Base-by-base conservation (phyloP, 345 rosid genomes). In the Arabis hirsuta region DNA sequence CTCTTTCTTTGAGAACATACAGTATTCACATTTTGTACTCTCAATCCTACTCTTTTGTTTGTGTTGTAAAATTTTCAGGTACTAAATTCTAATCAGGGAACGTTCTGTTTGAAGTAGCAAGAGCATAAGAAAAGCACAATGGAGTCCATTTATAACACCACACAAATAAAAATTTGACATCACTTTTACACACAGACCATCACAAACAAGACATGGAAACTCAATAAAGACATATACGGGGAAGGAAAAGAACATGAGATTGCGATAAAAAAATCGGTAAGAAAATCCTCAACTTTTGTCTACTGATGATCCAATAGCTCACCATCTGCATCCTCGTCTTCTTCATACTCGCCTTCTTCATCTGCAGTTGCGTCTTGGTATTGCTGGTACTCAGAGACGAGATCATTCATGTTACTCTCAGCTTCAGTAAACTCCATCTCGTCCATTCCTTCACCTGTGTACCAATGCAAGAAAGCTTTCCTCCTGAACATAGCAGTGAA, bases 401-500 rank as follows among this genome's bases (percentile, higher is more conserved):
- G 75, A 77, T 89, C 92, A 55, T 85, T 89, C 96, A 89, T 85
- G 81, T 89, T 87, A 71, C 96, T 86, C 74, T 88, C 90, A 9
- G 90, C 93, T 75, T 88, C 95, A 1, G 95, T 88, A 52, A 86
- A 86, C 77, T 88, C 95, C 95, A 88, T 88, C 80, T 88, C 95
- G 32, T 88, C 95, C 95, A 86, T 88, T 1, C 95, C 95, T 61
- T 88, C 93, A 8, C 88, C 93, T 4, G 93, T 88, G 80, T 88
- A 88, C 93, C 93, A 88, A 65, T 88, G 90, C 86, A 88, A 84
- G 87, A 88, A 88, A 79, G 90, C 93, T 83, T 89, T 89, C 83
- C 96, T 87, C 62, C 96, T 83, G 76, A 89, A 89, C 96, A 89
- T 89, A 45, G 91, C 96, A n/a, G 91, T 89, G 78, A 89, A 89